phyloP scores from a whole-genome alignment of 352 stramenopile species.

The Globisporangium recalcitrans region DNA sequence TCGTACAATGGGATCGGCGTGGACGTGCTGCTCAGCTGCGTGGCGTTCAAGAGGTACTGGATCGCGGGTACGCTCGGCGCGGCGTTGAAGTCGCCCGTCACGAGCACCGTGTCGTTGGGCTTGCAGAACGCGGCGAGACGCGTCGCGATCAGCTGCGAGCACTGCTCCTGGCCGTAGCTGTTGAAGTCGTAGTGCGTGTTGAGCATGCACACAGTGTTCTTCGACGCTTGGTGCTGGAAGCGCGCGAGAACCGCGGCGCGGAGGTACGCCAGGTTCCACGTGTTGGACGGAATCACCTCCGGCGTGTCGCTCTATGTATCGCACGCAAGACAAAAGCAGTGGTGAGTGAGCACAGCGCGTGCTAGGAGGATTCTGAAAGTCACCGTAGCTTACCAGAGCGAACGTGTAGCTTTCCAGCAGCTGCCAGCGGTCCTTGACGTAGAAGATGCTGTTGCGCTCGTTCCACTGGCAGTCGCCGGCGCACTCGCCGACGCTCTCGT shows the following conservation, averaged over 20 bases:
- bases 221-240: conserved; percentile 32
- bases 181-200: conserved; percentile 76
- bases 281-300: conserved; percentile 47
- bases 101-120: conserved; percentile 38
- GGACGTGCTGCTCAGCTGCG: conserved; percentile 18
- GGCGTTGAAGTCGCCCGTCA: conserved; percentile 73
- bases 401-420: conserved; percentile 42
- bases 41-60: conserved; percentile 34
- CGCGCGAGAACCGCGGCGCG: conserved; percentile 49
- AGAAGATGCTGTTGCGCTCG: conserved; percentile 71
- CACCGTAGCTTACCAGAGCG: conserved; percentile 35
- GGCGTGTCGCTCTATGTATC: conserved; percentile 54
- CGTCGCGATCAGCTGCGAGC: conserved; percentile 42
- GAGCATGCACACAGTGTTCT: conserved; percentile 50
- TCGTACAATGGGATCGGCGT: conserved; percentile 60
- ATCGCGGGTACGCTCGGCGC: conserved; percentile 27
- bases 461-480: conserved; percentile 50
- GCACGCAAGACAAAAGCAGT: neutral
- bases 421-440: conserved; percentile 34
- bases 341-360: neutral
- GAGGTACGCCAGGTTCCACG: conserved; percentile 61
- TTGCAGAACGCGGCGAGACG: conserved; percentile 40
- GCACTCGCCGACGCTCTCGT: conserved; percentile 48
- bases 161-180: conserved; percentile 45
- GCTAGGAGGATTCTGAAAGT: neutral